Percentiles rank a stretch among this genome's conserved stretches.
These are phyloP conservation scores for Pichia manshurica DNA, from an alignment of 805 yeast genomes.

Conservation along the genomic window DNA sequence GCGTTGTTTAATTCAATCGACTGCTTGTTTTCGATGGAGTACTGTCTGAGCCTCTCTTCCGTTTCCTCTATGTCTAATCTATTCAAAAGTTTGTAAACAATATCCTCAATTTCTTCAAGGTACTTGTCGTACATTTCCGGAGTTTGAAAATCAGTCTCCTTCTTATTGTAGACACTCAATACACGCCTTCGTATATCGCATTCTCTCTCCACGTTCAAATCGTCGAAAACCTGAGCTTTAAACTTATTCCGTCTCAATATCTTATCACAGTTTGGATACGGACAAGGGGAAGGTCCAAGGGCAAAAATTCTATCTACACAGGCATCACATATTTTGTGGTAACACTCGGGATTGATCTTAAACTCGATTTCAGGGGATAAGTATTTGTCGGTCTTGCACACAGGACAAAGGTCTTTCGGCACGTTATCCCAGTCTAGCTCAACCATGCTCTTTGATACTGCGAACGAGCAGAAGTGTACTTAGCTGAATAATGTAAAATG, in stretches of 20 bases:
- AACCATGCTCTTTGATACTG: too few relatives aligned
- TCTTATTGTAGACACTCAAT: conserved; percentile 70
- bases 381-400: conserved; percentile 92
- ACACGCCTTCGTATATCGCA: conserved; percentile 85
- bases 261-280: conserved; percentile 86
- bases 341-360: conserved; percentile 93
- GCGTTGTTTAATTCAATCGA: conserved; percentile 73
- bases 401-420: conserved; percentile 68
- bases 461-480: too few relatives aligned
- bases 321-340: conserved; percentile 94
- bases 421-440: conserved; percentile 32
- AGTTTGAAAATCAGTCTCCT: conserved; percentile 61
- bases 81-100: conserved; percentile 69
- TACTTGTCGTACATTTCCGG: conserved; percentile 65
- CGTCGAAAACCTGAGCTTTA: conserved; percentile 90
- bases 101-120: conserved; percentile 76
- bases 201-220: conserved; percentile 82
- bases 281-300: conserved; percentile 95
- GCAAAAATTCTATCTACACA: conserved; percentile 95
- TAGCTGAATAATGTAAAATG: too few relatives aligned
- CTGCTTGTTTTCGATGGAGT: conserved; percentile 68
- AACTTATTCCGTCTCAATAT: conserved; percentile 82
- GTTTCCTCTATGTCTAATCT: conserved; percentile 64
- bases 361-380: conserved; percentile 90
- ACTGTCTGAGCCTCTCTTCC: conserved; percentile 57